A percentile compares a stretch with the other conserved stretches of the same genome.
phyloP scores from a whole-genome alignment of 2,329 filamentous ascomycete species.

The Akanthomyces uredinophilus region DNA sequence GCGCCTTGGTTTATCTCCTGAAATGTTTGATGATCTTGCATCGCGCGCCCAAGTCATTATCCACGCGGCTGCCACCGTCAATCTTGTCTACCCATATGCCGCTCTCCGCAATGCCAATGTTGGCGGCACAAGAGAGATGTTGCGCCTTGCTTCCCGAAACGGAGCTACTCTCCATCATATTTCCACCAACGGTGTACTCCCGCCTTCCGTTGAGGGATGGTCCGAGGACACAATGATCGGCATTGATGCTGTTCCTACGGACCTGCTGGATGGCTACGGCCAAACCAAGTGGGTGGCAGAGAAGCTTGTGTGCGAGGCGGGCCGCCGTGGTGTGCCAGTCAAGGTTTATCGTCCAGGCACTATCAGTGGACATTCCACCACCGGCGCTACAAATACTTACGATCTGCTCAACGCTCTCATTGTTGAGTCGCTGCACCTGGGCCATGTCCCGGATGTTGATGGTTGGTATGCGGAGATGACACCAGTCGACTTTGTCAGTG shows the following conservation, averaged over 20 bases:
- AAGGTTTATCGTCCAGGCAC: conserved; percentile 70
- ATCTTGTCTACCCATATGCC: conserved; percentile 76
- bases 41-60: conserved; percentile 65
- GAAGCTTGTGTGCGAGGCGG: conserved; percentile 66
- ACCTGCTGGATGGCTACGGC: conserved; percentile 67
- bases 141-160: conserved; percentile 62
- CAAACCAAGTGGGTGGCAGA: conserved; percentile 81
- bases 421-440: conserved; percentile 70
- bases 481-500: conserved; percentile 74
- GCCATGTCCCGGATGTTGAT: conserved; percentile 63
- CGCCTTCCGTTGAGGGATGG: conserved; percentile 66
- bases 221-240: conserved; percentile 62
- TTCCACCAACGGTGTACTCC: conserved; percentile 75
- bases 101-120: conserved; percentile 70
- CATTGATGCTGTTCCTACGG: conserved; percentile 62
- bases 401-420: conserved; percentile 72
- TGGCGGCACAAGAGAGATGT: conserved; percentile 69
- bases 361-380: conserved; percentile 70
- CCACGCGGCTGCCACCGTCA: conserved; percentile 73
- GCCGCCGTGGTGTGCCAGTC: conserved; percentile 62
- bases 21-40: conserved; percentile 61
- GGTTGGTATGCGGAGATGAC: conserved; percentile 82
- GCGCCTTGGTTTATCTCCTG: conserved; percentile 61
- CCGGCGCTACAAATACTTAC: conserved; percentile 71
- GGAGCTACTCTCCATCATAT: conserved; percentile 73